Base-by-base conservation (phyloP, 2,329 filamentous ascomycete genomes). In the Claviceps digitariae region DNA sequence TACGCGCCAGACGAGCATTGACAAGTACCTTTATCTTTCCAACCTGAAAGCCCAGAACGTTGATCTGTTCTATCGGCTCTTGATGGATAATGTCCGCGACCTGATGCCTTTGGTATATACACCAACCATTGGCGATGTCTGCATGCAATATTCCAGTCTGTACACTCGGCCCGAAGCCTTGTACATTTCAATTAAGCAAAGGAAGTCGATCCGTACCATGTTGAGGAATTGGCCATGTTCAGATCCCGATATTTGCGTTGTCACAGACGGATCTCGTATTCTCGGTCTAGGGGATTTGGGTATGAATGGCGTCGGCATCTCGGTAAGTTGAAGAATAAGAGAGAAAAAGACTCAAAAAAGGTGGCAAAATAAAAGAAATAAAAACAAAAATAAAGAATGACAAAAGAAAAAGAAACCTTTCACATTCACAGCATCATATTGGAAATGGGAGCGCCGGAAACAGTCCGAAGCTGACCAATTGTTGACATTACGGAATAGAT, bases 251-350 rank as follows among this genome's bases (percentile, higher is more conserved):
- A 98, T 98, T 66, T 95, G 90, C 65, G 90, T 95, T 67, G 84
- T 98, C 62, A 97, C 93, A 17, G 93, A 98, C 68, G 93, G 93
- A 57, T 96, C 90, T 49, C 86, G 93, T 60, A 96, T 83, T 69
- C 83, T 90, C 55, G 91, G 93, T 64, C 82, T 98, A 40, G 93
- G 93, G 62, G 93, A 98, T 71, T 80, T 97, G 54, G 93, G 93
- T 61, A 84, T 98, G 60, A 96, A 96, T 70, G 93, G 93, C 64
- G 95, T 97, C 75, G 93, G 93, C 60, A 98, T 98, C 70, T 90
- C 93, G 57, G 91, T 83, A 71, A 72, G 79, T 77, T 25, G 8
- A 17, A 7, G 17, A 2, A n/a, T n/a, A n/a, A n/a, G n/a, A n/a
- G n/a, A n/a, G n/a, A n/a, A n/a, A n/a, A n/a, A n/a, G n/a, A n/a